Conservation (phyloP, 176 grass and related monocot species). For the Zea mays region DNA sequence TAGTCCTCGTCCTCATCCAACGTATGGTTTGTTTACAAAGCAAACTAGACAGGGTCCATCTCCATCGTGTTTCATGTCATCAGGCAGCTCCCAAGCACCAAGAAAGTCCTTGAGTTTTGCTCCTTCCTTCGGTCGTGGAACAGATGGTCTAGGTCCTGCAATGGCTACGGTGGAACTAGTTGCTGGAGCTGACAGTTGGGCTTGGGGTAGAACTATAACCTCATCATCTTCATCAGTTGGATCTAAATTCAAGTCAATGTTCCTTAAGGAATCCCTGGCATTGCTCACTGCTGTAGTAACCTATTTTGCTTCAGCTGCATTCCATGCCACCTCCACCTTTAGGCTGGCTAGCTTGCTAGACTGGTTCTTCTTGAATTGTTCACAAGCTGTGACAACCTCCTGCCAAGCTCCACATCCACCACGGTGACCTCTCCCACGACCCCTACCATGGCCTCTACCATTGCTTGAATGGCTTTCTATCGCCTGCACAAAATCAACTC, state of each 20-base stretch:
- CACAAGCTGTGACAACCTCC: constrained; percentile 18
- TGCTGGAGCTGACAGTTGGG: constrained; percentile 7
- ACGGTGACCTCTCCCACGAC: constrained; percentile 45
- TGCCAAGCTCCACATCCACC: constrained; percentile 28
- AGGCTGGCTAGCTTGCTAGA: constrained; percentile 27
- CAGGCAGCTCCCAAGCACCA: constrained; percentile 38
- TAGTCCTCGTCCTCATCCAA: constrained; percentile 73
- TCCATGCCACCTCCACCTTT: constrained; percentile 32
- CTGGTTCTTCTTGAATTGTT: constrained; percentile 40
- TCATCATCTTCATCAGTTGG: constrained; percentile 39
- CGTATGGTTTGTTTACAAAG: constrained; percentile 42
- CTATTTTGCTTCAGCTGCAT: constrained; percentile 27
- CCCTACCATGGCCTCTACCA: constrained; percentile 54
- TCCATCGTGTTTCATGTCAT: constrained; percentile 53
- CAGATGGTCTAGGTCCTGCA: neutral
- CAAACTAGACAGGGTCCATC: constrained; percentile 61
- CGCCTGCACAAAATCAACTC: constrained; percentile 38
- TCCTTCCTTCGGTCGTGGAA: neutral
- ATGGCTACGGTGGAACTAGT: neutral
- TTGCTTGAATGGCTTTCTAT: constrained; percentile 40
- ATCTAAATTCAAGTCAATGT: constrained; percentile 69
- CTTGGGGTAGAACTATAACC: neutral
- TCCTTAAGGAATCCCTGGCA: constrained; percentile 41
- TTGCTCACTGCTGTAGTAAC: constrained; percentile 39
- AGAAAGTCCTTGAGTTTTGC: constrained; percentile 44